phyloP scores from a whole-genome alignment of 2,329 filamentous ascomycete species.

The Chaetomiaceae sp. region DNA sequence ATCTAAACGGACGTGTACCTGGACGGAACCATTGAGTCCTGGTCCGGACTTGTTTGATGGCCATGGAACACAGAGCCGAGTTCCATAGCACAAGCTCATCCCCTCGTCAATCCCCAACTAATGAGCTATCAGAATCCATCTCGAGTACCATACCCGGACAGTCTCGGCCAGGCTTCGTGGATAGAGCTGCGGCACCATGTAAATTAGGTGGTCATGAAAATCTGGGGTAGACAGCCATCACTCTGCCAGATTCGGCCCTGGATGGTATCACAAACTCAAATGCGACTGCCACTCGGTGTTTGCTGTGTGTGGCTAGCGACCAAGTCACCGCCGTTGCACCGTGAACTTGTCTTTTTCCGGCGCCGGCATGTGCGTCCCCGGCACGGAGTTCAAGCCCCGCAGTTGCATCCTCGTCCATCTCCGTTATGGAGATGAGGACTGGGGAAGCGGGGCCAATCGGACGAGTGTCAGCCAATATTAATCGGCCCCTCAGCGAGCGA shows the following conservation, averaged over 20 bases:
- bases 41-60: neutral
- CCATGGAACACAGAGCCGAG: conserved; percentile 17
- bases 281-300: too few relatives aligned
- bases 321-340: conserved; percentile 1
- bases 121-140: conserved; percentile 8
- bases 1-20: too few relatives aligned
- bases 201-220: too few relatives aligned
- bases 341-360: conserved; percentile 13
- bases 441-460: conserved; percentile 8
- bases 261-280: too few relatives aligned
- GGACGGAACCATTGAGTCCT: too few relatives aligned
- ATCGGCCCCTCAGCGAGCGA: conserved; percentile 16
- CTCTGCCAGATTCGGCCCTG: too few relatives aligned
- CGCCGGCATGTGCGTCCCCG: conserved; percentile 10
- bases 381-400: conserved; percentile 18
- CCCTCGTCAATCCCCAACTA: conserved; percentile 11
- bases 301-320: neutral
- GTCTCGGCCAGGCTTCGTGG: conserved; percentile 5
- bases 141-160: conserved; percentile 7
- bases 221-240: conserved; percentile 19
- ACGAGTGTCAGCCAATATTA: too few relatives aligned
- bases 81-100: conserved; percentile 15
- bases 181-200: too few relatives aligned
- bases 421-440: conserved; percentile 1
- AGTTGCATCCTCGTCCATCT: conserved; percentile 11